Conservation (phyloP, 192 early-diverging fungal genomes). For the Podila epigama region DNA sequence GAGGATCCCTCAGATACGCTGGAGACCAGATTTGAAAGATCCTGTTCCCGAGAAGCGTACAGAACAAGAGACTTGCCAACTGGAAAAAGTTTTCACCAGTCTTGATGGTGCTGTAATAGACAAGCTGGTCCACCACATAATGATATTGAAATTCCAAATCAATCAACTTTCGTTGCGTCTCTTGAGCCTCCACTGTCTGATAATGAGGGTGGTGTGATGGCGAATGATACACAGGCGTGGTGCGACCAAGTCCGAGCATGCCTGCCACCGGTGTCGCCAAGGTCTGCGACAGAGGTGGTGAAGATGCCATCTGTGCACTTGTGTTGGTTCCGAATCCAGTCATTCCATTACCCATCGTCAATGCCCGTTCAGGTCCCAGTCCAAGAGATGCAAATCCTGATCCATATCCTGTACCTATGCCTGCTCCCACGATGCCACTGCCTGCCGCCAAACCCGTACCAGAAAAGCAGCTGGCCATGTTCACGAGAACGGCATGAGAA, state of each 20-base stretch:
- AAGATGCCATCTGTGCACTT: too few relatives aligned
- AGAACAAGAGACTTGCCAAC: constrained; percentile 72
- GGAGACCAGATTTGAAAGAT: constrained; percentile 63
- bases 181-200: constrained; percentile 28
- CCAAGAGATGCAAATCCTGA: constrained; percentile 8
- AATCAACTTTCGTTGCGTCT: constrained; percentile 50
- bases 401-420: neutral
- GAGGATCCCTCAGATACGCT: constrained; percentile 40
- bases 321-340: neutral
- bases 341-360: neutral
- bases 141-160: constrained; percentile 73
- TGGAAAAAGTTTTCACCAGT: constrained; percentile 75
- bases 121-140: constrained; percentile 79
- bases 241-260: constrained; percentile 37
- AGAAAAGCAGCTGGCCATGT: constrained; percentile 36
- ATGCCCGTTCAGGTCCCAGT: constrained; percentile 17
- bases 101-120: constrained; percentile 80
- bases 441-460: neutral
- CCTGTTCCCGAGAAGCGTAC: constrained; percentile 54
- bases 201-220: constrained; percentile 47
- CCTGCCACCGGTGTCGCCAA: constrained; percentile 25
- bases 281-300: neutral
- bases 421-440: neutral
- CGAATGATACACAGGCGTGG: neutral
- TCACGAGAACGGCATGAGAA: constrained; percentile 40